Evolutionary conservation across 768 basidiomycete genomes (phyloP).

Genomic region (Rubroboletus satanas): DNA sequence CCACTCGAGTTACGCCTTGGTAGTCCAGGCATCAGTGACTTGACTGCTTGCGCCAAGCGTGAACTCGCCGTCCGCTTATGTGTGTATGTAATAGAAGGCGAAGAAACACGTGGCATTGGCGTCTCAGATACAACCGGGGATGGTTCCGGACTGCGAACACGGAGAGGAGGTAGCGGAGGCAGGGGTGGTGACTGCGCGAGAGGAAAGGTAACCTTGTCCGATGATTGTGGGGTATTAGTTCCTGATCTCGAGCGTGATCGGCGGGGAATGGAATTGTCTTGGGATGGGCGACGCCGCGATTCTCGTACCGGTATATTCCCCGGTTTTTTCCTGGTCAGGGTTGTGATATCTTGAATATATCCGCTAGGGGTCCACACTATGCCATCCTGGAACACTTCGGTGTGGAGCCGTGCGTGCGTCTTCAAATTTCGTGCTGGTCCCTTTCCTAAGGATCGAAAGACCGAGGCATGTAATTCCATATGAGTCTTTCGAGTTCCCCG

Average conservation of each 20-base stretch:
- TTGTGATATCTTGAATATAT: slow-evolving; percentile 14
- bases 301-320: not conserved
- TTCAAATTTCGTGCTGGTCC: slow-evolving; percentile 18
- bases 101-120: slow-evolving; percentile 13
- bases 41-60: slow-evolving; percentile 21
- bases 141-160: slow-evolving; percentile 16
- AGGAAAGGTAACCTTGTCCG: slow-evolving; percentile 3
- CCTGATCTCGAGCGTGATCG: slow-evolving; percentile 18
- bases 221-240: slow-evolving; percentile 6
- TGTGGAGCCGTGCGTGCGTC: slow-evolving; percentile 36
- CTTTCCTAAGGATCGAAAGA: slow-evolving; percentile 11
- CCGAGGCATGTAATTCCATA: slow-evolving; percentile 15
- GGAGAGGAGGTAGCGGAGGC: slow-evolving; percentile 14
- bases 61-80: slow-evolving; percentile 18
- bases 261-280: not conserved
- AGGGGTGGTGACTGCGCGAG: slow-evolving; percentile 4
- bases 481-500: slow-evolving; percentile 21
- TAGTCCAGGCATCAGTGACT: slow-evolving; percentile 25
- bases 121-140: slow-evolving; percentile 18
- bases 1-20: slow-evolving; percentile 15
- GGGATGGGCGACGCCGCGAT: not conserved
- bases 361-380: slow-evolving; percentile 31
- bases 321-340: not conserved
- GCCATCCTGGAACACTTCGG: slow-evolving; percentile 29
- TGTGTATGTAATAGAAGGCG: slow-evolving; percentile 6